Evolutionary conservation across 2,329 filamentous ascomycete genomes (phyloP), one percentile per base, ranked within the genome.

Genomic region (Coniosporium tulheliwenetii): DNA sequence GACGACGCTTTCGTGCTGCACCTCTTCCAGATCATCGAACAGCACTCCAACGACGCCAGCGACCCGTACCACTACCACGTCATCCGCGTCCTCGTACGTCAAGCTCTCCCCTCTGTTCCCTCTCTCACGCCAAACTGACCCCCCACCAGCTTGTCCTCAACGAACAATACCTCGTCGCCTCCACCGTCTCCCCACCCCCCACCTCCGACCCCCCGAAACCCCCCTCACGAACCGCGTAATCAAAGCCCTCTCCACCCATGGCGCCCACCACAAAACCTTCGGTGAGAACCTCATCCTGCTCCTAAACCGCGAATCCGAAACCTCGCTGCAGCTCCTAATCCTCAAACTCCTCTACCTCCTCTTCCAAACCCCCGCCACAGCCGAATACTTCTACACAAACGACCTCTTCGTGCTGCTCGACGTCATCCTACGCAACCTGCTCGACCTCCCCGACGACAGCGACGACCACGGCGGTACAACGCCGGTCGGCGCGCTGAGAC

Each of bases 351-450:
- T 98, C 26, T 98, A 96, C 61, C 75, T 98, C 31, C 72, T 98
- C 8, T 98, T 98, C 62, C 94, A 87, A 4, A 96, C 85, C 8
- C 77, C 77, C 42, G 75, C 81, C 12, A 98, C 91, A 0, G 85
- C 91, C 58, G 91, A 98, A 62, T 98, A 96, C 61, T 98, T 98
- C 56, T 98, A 96, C 61, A 95, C 86, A 26, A 98, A 98, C 56
- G 91, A 98, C 54, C 70, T 98, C 29, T 83, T 85, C 43, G 91
- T 98, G 4, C 73, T 98, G 12, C 71, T 96, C 37, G 91, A 98
- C 55, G 91, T 98, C 47, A 86, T 98, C 43, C 85, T 98, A 45
- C 83, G 91, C 36, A 98, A 98, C 53, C 69, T 98, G n/a, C 77
- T 96, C 52, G 91, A 98, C 57, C 69, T 98, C 8, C 91, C 93